Percentiles rank a stretch among this genome's conserved stretches.
Conservation (phyloP, 2,329 filamentous ascomycete species). For the Ophiostoma sp. region DNA sequence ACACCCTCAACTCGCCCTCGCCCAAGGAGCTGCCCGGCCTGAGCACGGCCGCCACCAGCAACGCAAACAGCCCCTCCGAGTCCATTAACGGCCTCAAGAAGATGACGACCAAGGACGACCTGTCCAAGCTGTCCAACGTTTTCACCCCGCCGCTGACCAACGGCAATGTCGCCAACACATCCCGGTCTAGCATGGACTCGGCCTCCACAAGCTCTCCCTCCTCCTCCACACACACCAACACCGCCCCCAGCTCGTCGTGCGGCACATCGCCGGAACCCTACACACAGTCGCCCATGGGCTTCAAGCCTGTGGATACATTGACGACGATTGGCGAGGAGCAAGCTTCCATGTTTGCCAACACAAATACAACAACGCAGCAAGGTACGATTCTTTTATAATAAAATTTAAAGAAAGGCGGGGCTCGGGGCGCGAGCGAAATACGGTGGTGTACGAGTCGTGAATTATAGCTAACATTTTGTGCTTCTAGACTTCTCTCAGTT, state of each 20-base stretch:
- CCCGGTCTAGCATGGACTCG: conserved; percentile 52
- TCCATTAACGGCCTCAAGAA: conserved; percentile 39
- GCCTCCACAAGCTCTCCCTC: conserved; percentile 65
- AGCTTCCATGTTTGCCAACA: conserved; percentile 49
- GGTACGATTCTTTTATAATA: conserved; percentile 31
- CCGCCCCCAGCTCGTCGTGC: conserved; percentile 64
- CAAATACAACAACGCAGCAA: conserved; percentile 39
- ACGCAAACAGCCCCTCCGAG: conserved; percentile 41
- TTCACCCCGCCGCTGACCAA: conserved; percentile 59
- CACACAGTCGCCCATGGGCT: conserved; percentile 68
- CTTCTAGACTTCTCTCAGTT: conserved; percentile 43
- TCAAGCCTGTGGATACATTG: conserved; percentile 62
- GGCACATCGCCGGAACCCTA: conserved; percentile 77
- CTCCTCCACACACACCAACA: conserved; percentile 61
- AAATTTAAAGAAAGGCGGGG: too few species aligned
- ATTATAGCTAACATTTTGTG: background rate
- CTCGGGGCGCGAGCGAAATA: background rate
- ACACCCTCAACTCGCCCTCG: conserved; percentile 24
- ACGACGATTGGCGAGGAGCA: conserved; percentile 68
- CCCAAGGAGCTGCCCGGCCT: conserved; percentile 34
- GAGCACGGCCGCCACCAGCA: conserved; percentile 31
- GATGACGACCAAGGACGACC: conserved; percentile 47
- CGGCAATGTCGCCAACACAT: conserved; percentile 45
- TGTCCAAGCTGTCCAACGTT: conserved; percentile 57
- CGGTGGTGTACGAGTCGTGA: too few species aligned